Percentiles rank a stretch among this genome's conserved stretches.
Evolutionary conservation across 208 protist genomes (phyloP).

Genomic region (Leishmania amazonensis): DNA sequence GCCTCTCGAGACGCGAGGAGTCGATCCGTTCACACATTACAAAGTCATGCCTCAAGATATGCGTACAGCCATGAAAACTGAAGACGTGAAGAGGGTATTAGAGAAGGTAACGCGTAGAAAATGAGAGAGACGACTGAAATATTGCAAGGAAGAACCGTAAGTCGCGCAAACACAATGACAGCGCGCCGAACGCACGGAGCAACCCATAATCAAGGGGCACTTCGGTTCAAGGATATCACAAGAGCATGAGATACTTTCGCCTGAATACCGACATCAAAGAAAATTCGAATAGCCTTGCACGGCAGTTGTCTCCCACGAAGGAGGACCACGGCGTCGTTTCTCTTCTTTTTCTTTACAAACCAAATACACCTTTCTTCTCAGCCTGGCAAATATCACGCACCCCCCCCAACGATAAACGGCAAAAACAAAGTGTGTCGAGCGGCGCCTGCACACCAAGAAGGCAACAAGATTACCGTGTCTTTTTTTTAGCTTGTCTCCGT

Average conservation of each 20-base stretch:
- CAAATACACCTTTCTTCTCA: background rate
- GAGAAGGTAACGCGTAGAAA: constrained; percentile 13
- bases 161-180: background rate
- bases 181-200: background rate
- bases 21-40: background rate
- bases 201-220: background rate
- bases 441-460: background rate
- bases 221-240: background rate
- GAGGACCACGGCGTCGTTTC: background rate
- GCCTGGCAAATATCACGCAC: background rate
- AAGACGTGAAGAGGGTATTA: background rate
- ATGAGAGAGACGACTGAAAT: background rate
- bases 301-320: background rate
- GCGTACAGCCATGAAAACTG: background rate
- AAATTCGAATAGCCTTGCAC: too few species aligned
- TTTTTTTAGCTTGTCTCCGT: constrained; percentile 17
- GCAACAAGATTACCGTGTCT: background rate
- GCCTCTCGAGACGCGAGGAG: background rate
- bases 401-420: background rate
- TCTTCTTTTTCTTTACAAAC: background rate
- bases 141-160: background rate
- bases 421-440: background rate
- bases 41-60: background rate
- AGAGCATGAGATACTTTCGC: background rate
- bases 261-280: background rate